Evolutionary conservation across 2,329 filamentous ascomycete species (phyloP).

Genomic region (Hypomyces rosellus): DNA sequence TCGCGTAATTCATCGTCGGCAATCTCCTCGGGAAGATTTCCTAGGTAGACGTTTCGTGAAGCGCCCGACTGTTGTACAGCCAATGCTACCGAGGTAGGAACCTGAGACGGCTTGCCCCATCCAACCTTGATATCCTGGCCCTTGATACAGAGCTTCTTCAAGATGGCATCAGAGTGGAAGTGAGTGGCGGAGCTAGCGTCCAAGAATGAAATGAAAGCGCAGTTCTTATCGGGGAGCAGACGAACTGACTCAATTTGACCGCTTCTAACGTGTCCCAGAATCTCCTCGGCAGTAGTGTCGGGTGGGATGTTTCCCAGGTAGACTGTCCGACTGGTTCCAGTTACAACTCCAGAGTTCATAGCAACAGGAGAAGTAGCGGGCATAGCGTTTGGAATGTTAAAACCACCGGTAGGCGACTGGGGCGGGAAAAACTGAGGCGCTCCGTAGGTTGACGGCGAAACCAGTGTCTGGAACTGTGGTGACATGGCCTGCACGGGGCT

Average conservation of each 20-base stretch:
- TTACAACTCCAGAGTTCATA: constrained; percentile 72
- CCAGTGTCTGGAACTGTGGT: constrained; percentile 71
- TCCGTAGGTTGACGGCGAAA: constrained; percentile 79
- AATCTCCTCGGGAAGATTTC: constrained; percentile 85
- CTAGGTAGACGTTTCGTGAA: constrained; percentile 93
- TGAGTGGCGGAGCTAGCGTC: constrained; percentile 97
- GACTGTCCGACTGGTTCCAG: constrained; percentile 90
- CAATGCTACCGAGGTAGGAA: constrained; percentile 93
- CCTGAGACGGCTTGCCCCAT: constrained; percentile 97
- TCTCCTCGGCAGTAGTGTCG: constrained; percentile 94
- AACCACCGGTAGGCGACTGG: constrained; percentile 79
- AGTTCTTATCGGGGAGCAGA: constrained; percentile 97
- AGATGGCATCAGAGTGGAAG: constrained; percentile 98
- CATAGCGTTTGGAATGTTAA: constrained; percentile 50
- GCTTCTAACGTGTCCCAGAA: constrained; percentile 90
- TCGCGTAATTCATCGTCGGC: constrained; percentile 88
- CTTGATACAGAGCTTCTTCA: constrained; percentile 98
- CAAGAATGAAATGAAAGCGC: constrained; percentile 97
- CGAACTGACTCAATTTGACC: constrained; percentile 99
- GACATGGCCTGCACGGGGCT: constrained; percentile 75
- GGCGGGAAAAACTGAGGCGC: constrained; percentile 79
- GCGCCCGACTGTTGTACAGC: constrained; percentile 96
- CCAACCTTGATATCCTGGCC: constrained; percentile 99
- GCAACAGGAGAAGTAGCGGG: constrained; percentile 68
- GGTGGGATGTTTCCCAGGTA: constrained; percentile 98